These are phyloP conservation scores for Venturia effusa DNA, from an alignment of 2,329 filamentous ascomycete species.

Conservation along the genomic window DNA sequence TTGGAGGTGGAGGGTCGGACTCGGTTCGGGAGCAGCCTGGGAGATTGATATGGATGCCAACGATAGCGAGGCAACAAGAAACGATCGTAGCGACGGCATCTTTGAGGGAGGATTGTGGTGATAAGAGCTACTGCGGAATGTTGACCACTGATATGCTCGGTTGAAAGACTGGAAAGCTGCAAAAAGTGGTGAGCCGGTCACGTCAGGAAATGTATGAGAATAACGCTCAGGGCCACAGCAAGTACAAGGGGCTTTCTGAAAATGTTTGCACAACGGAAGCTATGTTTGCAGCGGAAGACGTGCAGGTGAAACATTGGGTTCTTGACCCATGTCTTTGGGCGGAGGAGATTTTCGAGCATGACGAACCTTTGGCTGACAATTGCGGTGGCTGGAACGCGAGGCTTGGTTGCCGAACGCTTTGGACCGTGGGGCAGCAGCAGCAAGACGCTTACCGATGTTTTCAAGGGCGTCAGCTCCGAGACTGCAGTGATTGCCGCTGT, in stretches of 20 bases:
- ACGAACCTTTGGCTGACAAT: slow-evolving; percentile 1
- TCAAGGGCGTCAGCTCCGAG: not conserved
- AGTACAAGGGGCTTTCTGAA: not conserved
- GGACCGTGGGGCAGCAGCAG: not conserved
- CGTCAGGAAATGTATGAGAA: not conserved
- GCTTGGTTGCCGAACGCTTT: not conserved
- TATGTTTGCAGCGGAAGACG: not conserved
- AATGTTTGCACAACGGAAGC: not conserved
- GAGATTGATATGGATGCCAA: slow-evolving; percentile 23
- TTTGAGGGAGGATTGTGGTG: not conserved
- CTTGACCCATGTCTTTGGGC: not conserved
- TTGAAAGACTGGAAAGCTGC: not conserved
- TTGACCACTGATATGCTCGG: not conserved
- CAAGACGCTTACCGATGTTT: not conserved
- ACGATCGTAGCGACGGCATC: not conserved
- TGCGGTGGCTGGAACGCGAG: not conserved
- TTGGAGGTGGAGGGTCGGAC: not conserved
- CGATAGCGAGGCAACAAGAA: slow-evolving; percentile 18
- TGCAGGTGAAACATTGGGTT: not conserved
- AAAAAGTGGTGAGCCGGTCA: not conserved
- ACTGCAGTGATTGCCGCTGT: not conserved
- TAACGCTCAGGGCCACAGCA: not conserved
- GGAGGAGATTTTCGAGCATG: not conserved
- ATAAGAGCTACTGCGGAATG: not conserved
- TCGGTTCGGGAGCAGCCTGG: slow-evolving; percentile 13